Conservation (phyloP, 306 rosid genomes). For the Pterocarpus macrocarpus region DNA sequence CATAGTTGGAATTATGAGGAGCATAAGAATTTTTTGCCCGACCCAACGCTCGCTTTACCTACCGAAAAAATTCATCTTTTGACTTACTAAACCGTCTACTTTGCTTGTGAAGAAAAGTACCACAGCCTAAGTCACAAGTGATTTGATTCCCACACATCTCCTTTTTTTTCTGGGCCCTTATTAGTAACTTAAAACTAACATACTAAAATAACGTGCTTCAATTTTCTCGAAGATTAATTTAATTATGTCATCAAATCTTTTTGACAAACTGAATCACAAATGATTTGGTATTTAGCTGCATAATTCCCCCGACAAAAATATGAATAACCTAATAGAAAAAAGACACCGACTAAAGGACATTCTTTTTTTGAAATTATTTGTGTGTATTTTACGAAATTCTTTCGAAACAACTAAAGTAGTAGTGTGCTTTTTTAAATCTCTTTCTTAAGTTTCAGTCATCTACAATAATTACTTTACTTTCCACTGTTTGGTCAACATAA, state of each 20-base stretch:
- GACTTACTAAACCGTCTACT: conserved; percentile 22
- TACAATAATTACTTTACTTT: background rate
- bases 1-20: conserved; percentile 8
- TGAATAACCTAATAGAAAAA: background rate
- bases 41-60: conserved; percentile 11
- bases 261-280: background rate
- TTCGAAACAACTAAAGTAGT: background rate
- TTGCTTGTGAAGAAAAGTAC: background rate
- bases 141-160: background rate
- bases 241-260: no score
- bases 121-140: conserved; percentile 4
- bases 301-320: background rate
- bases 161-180: background rate
- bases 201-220: no score
- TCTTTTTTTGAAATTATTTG: background rate
- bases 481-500: conserved; percentile 29
- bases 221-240: no score
- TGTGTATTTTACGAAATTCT: background rate
- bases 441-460: background rate
- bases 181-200: background rate
- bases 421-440: background rate
- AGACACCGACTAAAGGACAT: background rate
- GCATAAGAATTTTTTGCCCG: background rate
- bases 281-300: background rate
- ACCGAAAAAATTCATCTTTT: conserved; percentile 38